A percentile compares a stretch with the other conserved stretches of the same genome.
Evolutionary conservation across 257 asterid species (phyloP).

Genomic region (Mentha longifolia): DNA sequence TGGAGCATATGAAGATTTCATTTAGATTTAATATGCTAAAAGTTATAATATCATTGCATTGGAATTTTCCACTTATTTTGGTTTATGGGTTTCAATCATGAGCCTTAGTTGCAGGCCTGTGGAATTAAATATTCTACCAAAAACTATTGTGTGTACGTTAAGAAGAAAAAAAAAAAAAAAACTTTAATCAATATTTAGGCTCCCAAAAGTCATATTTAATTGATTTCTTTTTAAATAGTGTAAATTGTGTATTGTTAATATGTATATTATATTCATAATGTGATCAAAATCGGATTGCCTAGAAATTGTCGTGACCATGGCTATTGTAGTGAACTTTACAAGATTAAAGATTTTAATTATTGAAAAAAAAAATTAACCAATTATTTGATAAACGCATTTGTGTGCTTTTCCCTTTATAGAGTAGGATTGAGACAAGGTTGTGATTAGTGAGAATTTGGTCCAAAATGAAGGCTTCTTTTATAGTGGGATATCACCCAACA

Average conservation of each 20-base stretch:
- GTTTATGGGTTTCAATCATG: constrained; percentile 33
- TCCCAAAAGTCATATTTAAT: no score
- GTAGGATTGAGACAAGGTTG: constrained; percentile 27
- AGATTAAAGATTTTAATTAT: background rate
- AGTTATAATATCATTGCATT: constrained; percentile 27
- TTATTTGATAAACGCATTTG: background rate
- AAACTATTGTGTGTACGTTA: background rate
- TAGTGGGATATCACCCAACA: constrained; percentile 45
- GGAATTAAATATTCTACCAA: constrained; percentile 13
- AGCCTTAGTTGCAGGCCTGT: constrained; percentile 20
- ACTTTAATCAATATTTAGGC: no score
- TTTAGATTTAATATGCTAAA: constrained; percentile 14
- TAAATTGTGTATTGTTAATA: no score
- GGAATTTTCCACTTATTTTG: constrained; percentile 19
- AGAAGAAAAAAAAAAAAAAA: background rate
- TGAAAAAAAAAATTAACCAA: constrained; percentile 7
- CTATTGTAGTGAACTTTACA: no score
- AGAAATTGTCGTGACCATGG: constrained; percentile 6
- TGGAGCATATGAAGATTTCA: constrained; percentile 5
- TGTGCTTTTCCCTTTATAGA: constrained; percentile 24
- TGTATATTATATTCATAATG: background rate
- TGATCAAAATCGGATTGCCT: background rate
- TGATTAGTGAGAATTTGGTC: constrained; percentile 33
- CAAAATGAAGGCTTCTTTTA: constrained; percentile 41
- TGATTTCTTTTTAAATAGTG: no score